Evolutionary conservation across 2,329 filamentous ascomycete species (phyloP).

Genomic region (Phyllosticta citrichinensis): DNA sequence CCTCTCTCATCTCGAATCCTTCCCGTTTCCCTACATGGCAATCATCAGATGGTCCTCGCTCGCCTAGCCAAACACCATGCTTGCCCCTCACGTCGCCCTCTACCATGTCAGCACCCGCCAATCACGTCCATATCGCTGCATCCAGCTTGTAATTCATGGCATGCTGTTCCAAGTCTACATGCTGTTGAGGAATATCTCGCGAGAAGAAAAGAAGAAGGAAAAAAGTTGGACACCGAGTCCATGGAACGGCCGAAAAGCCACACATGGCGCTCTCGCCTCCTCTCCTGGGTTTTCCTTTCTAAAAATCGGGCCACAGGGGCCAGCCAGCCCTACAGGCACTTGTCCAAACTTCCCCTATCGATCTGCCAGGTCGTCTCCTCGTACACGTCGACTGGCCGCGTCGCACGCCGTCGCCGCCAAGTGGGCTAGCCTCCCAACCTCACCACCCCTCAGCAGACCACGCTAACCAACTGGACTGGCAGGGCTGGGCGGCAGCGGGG

Average conservation of each 20-base stretch:
- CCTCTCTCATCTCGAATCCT: neutral
- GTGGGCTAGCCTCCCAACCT: neutral
- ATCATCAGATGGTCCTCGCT: neutral
- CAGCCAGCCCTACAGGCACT: neutral
- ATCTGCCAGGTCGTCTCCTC: neutral
- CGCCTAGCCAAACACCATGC: neutral
- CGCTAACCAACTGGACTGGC: neutral
- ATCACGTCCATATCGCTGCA: neutral
- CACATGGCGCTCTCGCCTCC: neutral
- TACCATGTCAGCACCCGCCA: neutral
- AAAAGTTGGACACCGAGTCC: neutral
- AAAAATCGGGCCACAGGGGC: neutral
- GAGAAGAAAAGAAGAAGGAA: neutral
- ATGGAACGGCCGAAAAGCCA: neutral
- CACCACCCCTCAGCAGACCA: neutral
- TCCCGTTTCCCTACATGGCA: neutral
- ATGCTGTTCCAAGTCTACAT: neutral
- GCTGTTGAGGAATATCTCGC: neutral
- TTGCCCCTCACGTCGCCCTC: neutral
- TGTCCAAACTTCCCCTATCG: neutral
- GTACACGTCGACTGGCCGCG: neutral
- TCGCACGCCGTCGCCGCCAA: neutral
- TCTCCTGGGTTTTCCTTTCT: neutral
- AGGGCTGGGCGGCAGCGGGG: constrained; percentile 11
- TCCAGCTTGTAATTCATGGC: neutral